phyloP scores from a whole-genome alignment of 495 filamentous ascomycete species.

The Alectoria sarmentosa region DNA sequence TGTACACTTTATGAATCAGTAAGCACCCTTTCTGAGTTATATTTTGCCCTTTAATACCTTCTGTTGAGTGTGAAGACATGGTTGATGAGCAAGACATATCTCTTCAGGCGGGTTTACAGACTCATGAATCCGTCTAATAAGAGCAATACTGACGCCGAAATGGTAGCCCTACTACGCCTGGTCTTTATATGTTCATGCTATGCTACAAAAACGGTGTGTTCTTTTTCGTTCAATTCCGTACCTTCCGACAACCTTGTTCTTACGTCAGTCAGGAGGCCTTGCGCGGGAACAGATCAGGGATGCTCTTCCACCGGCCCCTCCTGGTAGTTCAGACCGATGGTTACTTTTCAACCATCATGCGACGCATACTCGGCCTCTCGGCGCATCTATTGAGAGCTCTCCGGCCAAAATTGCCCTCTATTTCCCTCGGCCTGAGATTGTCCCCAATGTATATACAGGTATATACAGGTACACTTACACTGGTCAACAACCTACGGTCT shows the following conservation, averaged over 20 bases:
- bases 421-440: constrained; percentile 93
- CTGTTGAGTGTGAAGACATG: background rate
- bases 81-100: background rate
- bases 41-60: background rate
- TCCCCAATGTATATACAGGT: constrained; percentile 77
- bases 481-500: constrained; percentile 24
- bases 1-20: constrained; percentile 83
- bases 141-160: background rate
- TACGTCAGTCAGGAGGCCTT: constrained; percentile 43
- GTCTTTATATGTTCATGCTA: constrained; percentile 97
- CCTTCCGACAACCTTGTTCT: background rate
- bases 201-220: constrained; percentile 88
- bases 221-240: background rate
- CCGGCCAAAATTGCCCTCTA: constrained; percentile 78
- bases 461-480: constrained; percentile 75
- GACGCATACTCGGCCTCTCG: constrained; percentile 57
- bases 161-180: constrained; percentile 57
- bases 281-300: constrained; percentile 87
- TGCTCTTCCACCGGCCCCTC: constrained; percentile 42
- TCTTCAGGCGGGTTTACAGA: background rate
- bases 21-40: background rate
- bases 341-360: constrained; percentile 65
- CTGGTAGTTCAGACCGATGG: constrained; percentile 52
- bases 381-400: constrained; percentile 38
- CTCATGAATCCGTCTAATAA: background rate